A percentile compares a stretch with the other conserved stretches of the same genome.
These are phyloP conservation scores for Sungouiella blattae DNA, from an alignment of 805 yeast genomes.

Conservation along the genomic window DNA sequence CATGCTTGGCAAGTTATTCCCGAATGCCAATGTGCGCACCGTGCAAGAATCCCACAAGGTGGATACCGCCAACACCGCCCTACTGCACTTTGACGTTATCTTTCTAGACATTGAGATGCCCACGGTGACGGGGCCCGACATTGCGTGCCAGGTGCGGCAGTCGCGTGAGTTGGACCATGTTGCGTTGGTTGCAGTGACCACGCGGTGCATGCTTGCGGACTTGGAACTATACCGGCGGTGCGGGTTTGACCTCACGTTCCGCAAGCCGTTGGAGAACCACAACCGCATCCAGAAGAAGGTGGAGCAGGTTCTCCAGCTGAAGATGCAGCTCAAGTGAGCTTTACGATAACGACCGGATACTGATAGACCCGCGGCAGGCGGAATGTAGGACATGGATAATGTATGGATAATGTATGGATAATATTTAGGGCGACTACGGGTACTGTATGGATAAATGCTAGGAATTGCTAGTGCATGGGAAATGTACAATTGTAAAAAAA, in stretches of 20 bases:
- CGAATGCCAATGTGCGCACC: slow-evolving; percentile 25
- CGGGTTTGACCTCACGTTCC: slow-evolving; percentile 41
- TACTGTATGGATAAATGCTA: too few species aligned
- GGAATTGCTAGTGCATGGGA: too few species aligned
- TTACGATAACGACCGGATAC: too few species aligned
- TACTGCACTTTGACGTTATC: slow-evolving; percentile 18
- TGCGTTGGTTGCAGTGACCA: slow-evolving; percentile 42
- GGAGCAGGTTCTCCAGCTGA: slow-evolving; percentile 17
- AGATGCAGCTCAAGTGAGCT: too few species aligned
- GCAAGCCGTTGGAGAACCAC: slow-evolving; percentile 33
- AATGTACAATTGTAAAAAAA: too few species aligned
- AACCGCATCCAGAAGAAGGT: slow-evolving; percentile 17
- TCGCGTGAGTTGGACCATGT: slow-evolving; percentile 13
- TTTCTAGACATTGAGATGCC: slow-evolving; percentile 49
- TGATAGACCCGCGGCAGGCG: too few species aligned
- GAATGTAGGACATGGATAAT: too few species aligned
- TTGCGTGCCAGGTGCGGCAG: slow-evolving; percentile 21
- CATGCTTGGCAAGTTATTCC: slow-evolving; percentile 32
- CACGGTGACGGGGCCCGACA: slow-evolving; percentile 34
- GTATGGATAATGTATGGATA: too few species aligned
- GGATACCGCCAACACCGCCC: slow-evolving; percentile 13
- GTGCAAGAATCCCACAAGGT: slow-evolving; percentile 30
- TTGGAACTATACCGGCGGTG: slow-evolving; percentile 25
- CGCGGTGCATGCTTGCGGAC: slow-evolving; percentile 26
- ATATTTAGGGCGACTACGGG: too few species aligned